Evolutionary conservation across 768 basidiomycete species (phyloP).

Genomic region (Antrodiella citrinella): DNA sequence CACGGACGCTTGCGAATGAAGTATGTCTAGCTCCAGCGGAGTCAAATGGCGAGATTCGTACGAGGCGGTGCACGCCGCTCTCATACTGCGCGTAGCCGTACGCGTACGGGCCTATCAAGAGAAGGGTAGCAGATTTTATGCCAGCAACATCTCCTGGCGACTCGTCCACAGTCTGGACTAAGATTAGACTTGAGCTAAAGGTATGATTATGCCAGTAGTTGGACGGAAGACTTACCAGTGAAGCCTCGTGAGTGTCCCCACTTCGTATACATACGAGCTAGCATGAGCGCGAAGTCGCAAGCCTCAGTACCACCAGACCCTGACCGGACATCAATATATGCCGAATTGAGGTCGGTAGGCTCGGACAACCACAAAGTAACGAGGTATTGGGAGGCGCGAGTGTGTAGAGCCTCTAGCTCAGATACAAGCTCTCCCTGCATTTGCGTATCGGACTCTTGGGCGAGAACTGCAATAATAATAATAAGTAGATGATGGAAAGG

Average conservation of each 20-base stretch:
- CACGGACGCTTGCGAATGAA: slow-evolving; percentile 12
- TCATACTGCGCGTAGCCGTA: slow-evolving; percentile 16
- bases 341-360: slow-evolving; percentile 12
- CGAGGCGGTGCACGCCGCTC: slow-evolving; percentile 12
- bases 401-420: slow-evolving; percentile 8
- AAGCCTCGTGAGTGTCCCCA: slow-evolving; percentile 13
- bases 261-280: slow-evolving; percentile 13
- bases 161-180: slow-evolving; percentile 12
- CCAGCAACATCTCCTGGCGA: slow-evolving; percentile 7
- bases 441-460: slow-evolving; percentile 5
- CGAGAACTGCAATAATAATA: slow-evolving; percentile 9
- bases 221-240: slow-evolving; percentile 5
- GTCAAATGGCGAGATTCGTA: slow-evolving; percentile 7
- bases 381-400: slow-evolving; percentile 7
- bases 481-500: too few species aligned
- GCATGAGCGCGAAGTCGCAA: slow-evolving; percentile 13
- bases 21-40: slow-evolving; percentile 4
- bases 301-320: slow-evolving; percentile 11
- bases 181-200: background rate
- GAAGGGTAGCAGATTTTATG: slow-evolving; percentile 8
- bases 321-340: slow-evolving; percentile 13
- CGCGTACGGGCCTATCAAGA: slow-evolving; percentile 10
- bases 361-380: slow-evolving; percentile 9
- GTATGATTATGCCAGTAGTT: too few species aligned
- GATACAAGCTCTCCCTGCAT: slow-evolving; percentile 8